Conservation (phyloP, 1,284 basidiomycete genomes). For the Cryptococcus sp. region DNA sequence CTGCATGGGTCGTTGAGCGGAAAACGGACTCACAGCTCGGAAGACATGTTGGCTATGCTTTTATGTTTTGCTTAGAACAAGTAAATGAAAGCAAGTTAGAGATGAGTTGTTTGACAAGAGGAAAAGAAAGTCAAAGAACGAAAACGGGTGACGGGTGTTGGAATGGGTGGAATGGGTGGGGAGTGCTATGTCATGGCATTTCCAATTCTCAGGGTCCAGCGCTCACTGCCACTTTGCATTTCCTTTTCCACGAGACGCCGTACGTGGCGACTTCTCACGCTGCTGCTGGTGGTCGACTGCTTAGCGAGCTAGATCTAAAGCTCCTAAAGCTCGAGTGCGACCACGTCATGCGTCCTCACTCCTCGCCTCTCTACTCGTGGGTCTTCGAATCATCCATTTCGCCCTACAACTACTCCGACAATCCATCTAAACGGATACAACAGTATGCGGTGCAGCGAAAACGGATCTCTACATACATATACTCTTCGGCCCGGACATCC, state of each 20-base stretch:
- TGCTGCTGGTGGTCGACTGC: too few relatives aligned
- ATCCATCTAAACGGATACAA: background rate
- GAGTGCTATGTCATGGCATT: background rate
- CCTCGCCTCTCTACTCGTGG: too few relatives aligned
- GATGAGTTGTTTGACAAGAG: slow-evolving; percentile 7
- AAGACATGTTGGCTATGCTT: slow-evolving; percentile 35
- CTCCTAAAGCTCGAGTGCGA: too few relatives aligned
- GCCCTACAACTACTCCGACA: too few relatives aligned
- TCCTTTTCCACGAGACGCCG: slow-evolving; percentile 13
- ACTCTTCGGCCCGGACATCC: background rate
- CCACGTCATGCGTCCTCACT: too few relatives aligned
- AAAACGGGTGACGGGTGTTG: slow-evolving; percentile 2
- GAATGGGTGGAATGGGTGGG: slow-evolving; percentile 7
- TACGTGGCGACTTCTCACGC: slow-evolving; percentile 4
- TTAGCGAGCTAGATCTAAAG: too few relatives aligned
- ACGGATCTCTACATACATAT: background rate
- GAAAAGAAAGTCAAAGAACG: slow-evolving; percentile 11
- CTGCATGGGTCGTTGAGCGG: background rate
- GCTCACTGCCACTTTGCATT: background rate
- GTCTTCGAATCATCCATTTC: too few relatives aligned
- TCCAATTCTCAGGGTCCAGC: slow-evolving; percentile 12
- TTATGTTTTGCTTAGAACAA: slow-evolving; percentile 13
- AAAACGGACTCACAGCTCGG: slow-evolving; percentile 29
- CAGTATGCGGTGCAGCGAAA: background rate
- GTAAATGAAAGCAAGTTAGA: slow-evolving; percentile 10